Percentiles rank a stretch among this genome's conserved stretches.
phyloP scores from a whole-genome alignment of 1,284 basidiomycete genomes.

The Neolentinus lepideus region DNA sequence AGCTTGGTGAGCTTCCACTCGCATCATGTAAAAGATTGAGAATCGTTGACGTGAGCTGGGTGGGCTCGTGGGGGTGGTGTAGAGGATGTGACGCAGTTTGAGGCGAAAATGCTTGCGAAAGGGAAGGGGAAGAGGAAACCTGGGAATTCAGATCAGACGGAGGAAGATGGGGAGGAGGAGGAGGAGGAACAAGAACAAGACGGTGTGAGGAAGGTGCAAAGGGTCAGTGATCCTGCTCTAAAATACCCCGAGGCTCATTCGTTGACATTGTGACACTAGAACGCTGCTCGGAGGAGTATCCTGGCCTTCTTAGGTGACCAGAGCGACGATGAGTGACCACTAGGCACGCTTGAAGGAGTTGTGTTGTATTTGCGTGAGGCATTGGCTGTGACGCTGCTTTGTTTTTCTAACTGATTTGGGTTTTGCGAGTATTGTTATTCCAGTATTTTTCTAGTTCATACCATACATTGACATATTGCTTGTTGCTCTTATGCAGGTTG shows the following conservation, averaged over 20 bases:
- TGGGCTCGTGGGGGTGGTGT: no score
- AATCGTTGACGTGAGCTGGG: conserved; percentile 1
- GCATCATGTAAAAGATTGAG: background rate
- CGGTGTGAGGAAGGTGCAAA: conserved; percentile 30
- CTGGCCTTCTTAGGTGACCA: conserved; percentile 65
- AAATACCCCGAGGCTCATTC: conserved; percentile 10
- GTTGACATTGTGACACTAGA: conserved; percentile 16
- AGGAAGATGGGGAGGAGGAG: conserved; percentile 13
- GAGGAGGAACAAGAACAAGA: conserved; percentile 28
- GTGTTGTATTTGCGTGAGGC: no score
- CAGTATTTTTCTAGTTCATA: no score
- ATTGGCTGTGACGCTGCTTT: no score
- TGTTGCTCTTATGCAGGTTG: no score
- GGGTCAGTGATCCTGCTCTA: conserved; percentile 8
- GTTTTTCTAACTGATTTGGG: no score
- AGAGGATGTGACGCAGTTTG: conserved; percentile 63
- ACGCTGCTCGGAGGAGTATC: conserved; percentile 52
- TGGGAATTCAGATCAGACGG: conserved; percentile 11
- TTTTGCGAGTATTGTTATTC: no score
- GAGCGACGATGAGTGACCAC: background rate
- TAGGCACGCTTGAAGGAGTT: no score
- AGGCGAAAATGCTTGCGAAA: conserved; percentile 20
- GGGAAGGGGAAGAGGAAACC: conserved; percentile 9
- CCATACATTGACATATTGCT: no score
- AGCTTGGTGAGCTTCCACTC: conserved; percentile 54